Evolutionary conservation across 352 stramenopile genomes (phyloP).

Genomic region (Phytophthora agathidicida): DNA sequence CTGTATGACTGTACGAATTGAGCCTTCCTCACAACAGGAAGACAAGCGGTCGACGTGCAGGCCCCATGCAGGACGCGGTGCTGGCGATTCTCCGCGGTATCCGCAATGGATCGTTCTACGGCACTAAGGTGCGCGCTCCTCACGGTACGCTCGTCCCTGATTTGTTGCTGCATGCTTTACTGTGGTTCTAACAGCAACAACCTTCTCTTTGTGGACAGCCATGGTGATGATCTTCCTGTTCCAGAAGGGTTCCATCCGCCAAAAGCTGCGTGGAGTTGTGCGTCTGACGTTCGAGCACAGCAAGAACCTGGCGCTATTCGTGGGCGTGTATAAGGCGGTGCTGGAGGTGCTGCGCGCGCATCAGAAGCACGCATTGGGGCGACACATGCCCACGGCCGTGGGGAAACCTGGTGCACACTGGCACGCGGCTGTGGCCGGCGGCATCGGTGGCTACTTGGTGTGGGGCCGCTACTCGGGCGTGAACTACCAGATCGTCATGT

Average conservation of each 20-base stretch:
- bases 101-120: conserved; percentile 90
- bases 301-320: conserved; percentile 88
- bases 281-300: conserved; percentile 87
- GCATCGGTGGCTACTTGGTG: conserved; percentile 79
- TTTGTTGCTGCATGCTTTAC: background rate
- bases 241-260: conserved; percentile 72
- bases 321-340: conserved; percentile 88
- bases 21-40: conserved; percentile 7
- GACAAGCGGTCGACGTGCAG: background rate
- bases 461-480: conserved; percentile 88
- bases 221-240: conserved; percentile 93
- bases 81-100: conserved; percentile 81
- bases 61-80: conserved; percentile 51
- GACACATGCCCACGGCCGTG: conserved; percentile 37
- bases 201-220: conserved; percentile 40
- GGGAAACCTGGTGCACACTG: conserved; percentile 76
- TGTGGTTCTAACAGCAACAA: background rate
- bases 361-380: conserved; percentile 48
- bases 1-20: background rate
- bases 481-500: conserved; percentile 93
- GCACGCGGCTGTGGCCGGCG: conserved; percentile 81
- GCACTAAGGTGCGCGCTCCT: conserved; percentile 88
- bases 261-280: conserved; percentile 79
- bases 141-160: conserved; percentile 55
- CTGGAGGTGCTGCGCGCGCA: conserved; percentile 69